Evolutionary conservation across 1,284 basidiomycete species (phyloP), one percentile per base, ranked within the genome.

Genomic region (Xerocomus subilludens): DNA sequence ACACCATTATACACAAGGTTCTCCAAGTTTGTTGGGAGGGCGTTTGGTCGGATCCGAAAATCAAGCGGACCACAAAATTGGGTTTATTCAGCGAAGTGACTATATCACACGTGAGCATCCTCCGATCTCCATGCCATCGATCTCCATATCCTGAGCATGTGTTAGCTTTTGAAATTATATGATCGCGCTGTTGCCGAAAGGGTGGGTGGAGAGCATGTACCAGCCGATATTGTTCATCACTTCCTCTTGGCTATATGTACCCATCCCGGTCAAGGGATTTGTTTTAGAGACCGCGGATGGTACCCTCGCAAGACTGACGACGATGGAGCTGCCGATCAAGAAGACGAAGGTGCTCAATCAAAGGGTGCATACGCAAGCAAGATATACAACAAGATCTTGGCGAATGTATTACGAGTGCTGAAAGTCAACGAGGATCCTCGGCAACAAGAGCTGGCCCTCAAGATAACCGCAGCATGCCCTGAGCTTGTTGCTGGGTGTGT

Each of bases 221-320:
- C 95, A 0, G 95, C 95, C 1, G 93, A 98, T 74, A 87, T 98
- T 13, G 92, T 91, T 0, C 94, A 96, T 76, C 95, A 97, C 79
- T 98, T 98, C 82, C 85, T 98, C 11, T 89, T 98, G 59, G 94
- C 93, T 18, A 90, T 96, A n/a, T 95, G 94, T 78, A 94, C 95
- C 1, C 91, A 91, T 36, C 94, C 95, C 0, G 96, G 96, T 0
- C 86, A 89, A 30, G 97, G 97, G 0, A 88, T 98, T 33, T 98
- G 96, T 82, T 98, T 98, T 84, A 90, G 88, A 64, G 96, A 98
- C 81, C 89, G 91, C 25, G 97, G 96, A 2, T 98, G 97, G 97
- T 98, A 98, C 80, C 92, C 92, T 5, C 90, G 94, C 7, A 90
- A 91, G 78, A 82, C 84, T 4, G 86, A 88, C 9, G 80, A 78